Percentiles rank a stretch among this genome's conserved stretches.
These are phyloP conservation scores for Salvia miltiorrhiza DNA, from an alignment of 257 asterid species.

Conservation along the genomic window DNA sequence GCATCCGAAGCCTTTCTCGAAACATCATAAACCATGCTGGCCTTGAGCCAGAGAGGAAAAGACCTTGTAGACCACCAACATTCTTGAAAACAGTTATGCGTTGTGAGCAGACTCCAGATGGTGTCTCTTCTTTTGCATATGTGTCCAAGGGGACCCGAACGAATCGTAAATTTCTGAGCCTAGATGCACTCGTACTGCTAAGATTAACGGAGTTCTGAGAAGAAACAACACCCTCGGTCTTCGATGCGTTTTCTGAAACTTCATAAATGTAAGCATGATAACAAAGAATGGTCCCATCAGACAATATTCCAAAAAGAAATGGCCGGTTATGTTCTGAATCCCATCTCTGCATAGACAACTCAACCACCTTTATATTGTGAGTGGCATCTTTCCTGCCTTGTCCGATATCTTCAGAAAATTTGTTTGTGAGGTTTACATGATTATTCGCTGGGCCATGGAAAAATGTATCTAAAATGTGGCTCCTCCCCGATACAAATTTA, in stretches of 20 bases:
- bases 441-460: conserved; percentile 39
- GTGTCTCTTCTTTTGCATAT: conserved; percentile 73
- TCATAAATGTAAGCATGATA: conserved; percentile 86
- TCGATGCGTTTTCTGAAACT: conserved; percentile 58
- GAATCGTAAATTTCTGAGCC: conserved; percentile 89
- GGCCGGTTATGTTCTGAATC: conserved; percentile 74
- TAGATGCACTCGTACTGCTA: conserved; percentile 59
- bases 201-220: conserved; percentile 36
- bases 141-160: conserved; percentile 64
- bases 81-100: conserved; percentile 76
- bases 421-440: conserved; percentile 34
- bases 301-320: conserved; percentile 71
- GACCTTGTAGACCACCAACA: conserved; percentile 89
- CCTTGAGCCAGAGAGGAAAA: conserved; percentile 75
- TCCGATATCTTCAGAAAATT: conserved; percentile 42
- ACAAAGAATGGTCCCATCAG: conserved; percentile 92
- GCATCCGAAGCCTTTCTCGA: conserved; percentile 85
- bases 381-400: conserved; percentile 63
- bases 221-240: conserved; percentile 46
- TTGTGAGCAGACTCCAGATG: conserved; percentile 56
- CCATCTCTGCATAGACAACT: conserved; percentile 95
- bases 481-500: conserved; percentile 75
- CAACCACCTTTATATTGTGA: conserved; percentile 67
- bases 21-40: conserved; percentile 95
- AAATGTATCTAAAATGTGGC: conserved; percentile 59